Conservation (phyloP, 1,284 basidiomycete species). For the Malassezia dermatis region DNA sequence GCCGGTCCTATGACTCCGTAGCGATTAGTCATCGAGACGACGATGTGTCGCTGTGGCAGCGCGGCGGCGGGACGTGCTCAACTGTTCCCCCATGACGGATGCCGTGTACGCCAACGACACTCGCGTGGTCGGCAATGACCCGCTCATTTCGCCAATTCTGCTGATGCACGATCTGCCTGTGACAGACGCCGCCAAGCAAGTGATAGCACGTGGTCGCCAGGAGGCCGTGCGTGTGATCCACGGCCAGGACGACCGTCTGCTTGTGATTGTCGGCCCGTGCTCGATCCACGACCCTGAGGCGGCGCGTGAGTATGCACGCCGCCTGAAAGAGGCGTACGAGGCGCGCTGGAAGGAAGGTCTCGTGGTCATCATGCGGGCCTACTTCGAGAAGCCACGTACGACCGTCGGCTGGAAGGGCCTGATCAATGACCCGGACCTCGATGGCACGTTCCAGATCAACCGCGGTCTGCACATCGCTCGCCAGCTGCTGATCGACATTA, state of each 20-base stretch:
- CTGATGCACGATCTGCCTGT: slow-evolving; percentile 44
- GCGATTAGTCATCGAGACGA: background rate
- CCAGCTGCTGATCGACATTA: slow-evolving; percentile 77
- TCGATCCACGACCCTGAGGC: slow-evolving; percentile 83
- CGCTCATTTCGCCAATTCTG: slow-evolving; percentile 39
- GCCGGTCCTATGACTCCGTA: slow-evolving; percentile 5
- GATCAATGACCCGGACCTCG: slow-evolving; percentile 67
- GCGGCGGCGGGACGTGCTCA: background rate
- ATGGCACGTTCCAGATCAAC: slow-evolving; percentile 93
- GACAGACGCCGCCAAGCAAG: slow-evolving; percentile 23
- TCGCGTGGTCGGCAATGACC: slow-evolving; percentile 44
- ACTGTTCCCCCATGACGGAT: slow-evolving; percentile 6
- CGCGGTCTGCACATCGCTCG: slow-evolving; percentile 70
- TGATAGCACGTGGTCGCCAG: slow-evolving; percentile 36
- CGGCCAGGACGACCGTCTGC: slow-evolving; percentile 43
- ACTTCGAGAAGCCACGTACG: slow-evolving; percentile 73
- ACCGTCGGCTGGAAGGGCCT: slow-evolving; percentile 66
- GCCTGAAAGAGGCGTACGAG: slow-evolving; percentile 27
- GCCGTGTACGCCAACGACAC: slow-evolving; percentile 33
- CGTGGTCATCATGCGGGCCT: slow-evolving; percentile 86
- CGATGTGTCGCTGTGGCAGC: background rate
- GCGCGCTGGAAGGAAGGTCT: slow-evolving; percentile 61
- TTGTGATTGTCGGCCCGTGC: slow-evolving; percentile 64
- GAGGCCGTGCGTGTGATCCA: slow-evolving; percentile 34
- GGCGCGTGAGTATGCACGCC: slow-evolving; percentile 75